Percentiles rank a stretch among this genome's conserved stretches.
These are phyloP conservation scores for Chenopodium berlandieri DNA, from an alignment of 148 eudicot species.

Conservation along the genomic window DNA sequence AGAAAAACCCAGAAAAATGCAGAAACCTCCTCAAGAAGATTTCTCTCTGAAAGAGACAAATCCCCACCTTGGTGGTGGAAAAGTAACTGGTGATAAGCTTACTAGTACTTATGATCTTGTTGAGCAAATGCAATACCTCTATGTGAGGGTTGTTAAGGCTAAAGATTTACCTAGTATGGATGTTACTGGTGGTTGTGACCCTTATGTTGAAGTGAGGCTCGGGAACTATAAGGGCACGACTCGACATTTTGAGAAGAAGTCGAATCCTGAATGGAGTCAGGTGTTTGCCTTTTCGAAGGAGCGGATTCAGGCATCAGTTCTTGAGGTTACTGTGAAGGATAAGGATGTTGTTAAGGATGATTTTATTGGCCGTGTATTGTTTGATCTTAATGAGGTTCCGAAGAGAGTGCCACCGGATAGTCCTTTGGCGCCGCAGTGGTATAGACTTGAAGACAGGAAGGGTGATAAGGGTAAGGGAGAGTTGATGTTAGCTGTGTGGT, in stretches of 20 bases:
- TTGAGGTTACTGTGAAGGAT: constrained; percentile 59
- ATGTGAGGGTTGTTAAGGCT: constrained; percentile 65
- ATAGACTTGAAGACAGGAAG: constrained; percentile 54
- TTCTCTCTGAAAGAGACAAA: constrained; percentile 62
- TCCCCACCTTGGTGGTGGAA: constrained; percentile 61
- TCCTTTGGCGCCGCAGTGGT: constrained; percentile 80
- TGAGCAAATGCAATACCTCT: constrained; percentile 69
- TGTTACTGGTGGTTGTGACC: constrained; percentile 57
- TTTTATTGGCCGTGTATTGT: constrained; percentile 45
- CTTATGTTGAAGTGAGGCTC: constrained; percentile 58
- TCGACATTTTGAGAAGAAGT: constrained; percentile 54
- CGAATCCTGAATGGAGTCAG: constrained; percentile 61
- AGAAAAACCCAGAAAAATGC: constrained; percentile 31
- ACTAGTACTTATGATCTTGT: constrained; percentile 70
- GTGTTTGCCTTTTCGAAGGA: constrained; percentile 69
- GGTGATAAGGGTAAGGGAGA: constrained; percentile 57
- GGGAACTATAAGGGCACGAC: constrained; percentile 68
- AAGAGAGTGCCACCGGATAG: constrained; percentile 75
- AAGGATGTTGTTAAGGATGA: constrained; percentile 64
- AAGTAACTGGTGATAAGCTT: constrained; percentile 50
- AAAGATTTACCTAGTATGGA: constrained; percentile 55
- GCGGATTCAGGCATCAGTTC: constrained; percentile 49
- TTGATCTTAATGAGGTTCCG: constrained; percentile 65
- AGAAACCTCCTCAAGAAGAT: constrained; percentile 52
- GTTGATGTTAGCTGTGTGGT: constrained; percentile 79